Percentiles rank a stretch among this genome's conserved stretches.
Evolutionary conservation across 2,329 filamentous ascomycete genomes (phyloP).

Genomic region (Calonectria honghensis): DNA sequence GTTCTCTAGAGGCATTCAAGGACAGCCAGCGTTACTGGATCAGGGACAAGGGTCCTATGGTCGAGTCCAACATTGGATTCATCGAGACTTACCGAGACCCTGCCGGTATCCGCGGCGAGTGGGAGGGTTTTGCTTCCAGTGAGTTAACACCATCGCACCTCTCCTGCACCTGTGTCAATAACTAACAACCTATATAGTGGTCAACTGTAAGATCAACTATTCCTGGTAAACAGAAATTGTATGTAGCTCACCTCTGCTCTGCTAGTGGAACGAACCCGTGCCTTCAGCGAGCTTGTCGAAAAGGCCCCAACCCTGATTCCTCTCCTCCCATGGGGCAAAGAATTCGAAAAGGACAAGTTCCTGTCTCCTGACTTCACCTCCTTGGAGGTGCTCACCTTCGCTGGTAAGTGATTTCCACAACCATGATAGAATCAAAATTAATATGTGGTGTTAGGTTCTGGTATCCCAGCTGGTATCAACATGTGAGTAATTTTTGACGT

Average conservation of each 20-base stretch:
- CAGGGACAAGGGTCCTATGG: constrained; percentile 85
- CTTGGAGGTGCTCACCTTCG: constrained; percentile 91
- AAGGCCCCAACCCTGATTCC: constrained; percentile 90
- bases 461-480: constrained; percentile 81
- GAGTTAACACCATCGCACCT: constrained; percentile 40
- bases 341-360: constrained; percentile 98
- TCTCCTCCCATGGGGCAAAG: constrained; percentile 88
- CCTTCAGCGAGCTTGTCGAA: constrained; percentile 89
- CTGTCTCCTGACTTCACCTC: constrained; percentile 96
- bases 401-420: constrained; percentile 51
- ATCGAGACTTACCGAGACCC: constrained; percentile 92
- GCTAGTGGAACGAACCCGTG: constrained; percentile 85
- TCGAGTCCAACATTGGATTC: constrained; percentile 89
- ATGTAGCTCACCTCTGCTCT: constrained; percentile 33
- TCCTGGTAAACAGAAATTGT: background rate
- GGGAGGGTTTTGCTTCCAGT: constrained; percentile 87
- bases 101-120: constrained; percentile 86
- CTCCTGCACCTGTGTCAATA: background rate
- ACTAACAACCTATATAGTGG: constrained; percentile 65
- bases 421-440: constrained; percentile 29
- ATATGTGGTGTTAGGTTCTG: constrained; percentile 66
- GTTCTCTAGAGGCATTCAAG: constrained; percentile 86
- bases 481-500: constrained; percentile 62
- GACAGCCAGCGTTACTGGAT: constrained; percentile 89
- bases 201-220: constrained; percentile 75